Conservation (phyloP, 2,329 filamentous ascomycete genomes). For the Claviceps sp. region DNA sequence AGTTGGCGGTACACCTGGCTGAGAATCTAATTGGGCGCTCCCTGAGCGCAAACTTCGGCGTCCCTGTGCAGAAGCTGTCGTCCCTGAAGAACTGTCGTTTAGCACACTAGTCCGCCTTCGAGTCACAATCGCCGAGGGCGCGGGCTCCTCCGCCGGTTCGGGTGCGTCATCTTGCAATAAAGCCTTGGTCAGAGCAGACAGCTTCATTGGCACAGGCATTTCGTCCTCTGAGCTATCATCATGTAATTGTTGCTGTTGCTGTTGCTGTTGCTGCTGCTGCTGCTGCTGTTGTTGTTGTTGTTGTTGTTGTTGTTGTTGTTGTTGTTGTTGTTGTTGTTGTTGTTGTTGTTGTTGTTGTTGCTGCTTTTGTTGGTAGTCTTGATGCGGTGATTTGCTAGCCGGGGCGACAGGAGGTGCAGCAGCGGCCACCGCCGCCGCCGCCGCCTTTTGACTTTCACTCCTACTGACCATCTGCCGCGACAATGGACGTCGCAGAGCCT, state of each 20-base stretch:
- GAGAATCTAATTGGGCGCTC: conserved; percentile 29
- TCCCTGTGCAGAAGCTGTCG: conserved; percentile 27
- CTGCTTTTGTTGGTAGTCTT: conserved; percentile 8
- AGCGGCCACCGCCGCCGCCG: conserved; percentile 18
- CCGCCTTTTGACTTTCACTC: conserved; percentile 30
- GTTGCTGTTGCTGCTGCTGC: too few relatives aligned
- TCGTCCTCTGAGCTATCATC: conserved; percentile 93
- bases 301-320: too few relatives aligned
- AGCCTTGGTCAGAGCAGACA: conserved; percentile 84
- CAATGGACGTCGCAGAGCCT: conserved; percentile 36
- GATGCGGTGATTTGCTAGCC: conserved; percentile 23
- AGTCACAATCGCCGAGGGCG: conserved; percentile 32
- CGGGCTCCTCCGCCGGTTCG: conserved; percentile 24
- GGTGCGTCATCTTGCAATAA: conserved; percentile 54
- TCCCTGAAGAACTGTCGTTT: conserved; percentile 23
- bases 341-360: too few relatives aligned
- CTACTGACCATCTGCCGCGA: conserved; percentile 32
- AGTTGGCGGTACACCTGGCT: conserved; percentile 20
- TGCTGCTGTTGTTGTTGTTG: too few relatives aligned
- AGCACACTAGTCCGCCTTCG: conserved; percentile 36
- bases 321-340: too few relatives aligned
- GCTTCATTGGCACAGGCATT: conserved; percentile 80
- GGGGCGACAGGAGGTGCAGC: conserved; percentile 12
- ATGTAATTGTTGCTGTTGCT: conserved; percentile 25
- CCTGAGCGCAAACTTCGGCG: conserved; percentile 33